These are phyloP conservation scores for Geoglossum cookeanum DNA, from an alignment of 2,329 filamentous ascomycete species.

Conservation along the genomic window DNA sequence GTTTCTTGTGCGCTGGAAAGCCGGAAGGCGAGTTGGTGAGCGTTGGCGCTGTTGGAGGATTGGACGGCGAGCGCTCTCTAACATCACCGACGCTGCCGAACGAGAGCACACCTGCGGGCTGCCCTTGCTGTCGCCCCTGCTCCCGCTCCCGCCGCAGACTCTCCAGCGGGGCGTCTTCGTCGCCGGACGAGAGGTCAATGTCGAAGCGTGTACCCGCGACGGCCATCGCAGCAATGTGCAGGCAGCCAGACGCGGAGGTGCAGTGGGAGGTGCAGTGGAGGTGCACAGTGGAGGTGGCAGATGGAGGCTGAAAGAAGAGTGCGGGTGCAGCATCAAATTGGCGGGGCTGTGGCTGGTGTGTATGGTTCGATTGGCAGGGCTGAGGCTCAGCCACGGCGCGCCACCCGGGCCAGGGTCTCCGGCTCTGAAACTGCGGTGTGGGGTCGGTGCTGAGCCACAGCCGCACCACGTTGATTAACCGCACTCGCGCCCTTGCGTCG, in stretches of 20 bases:
- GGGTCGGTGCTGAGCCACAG: neutral
- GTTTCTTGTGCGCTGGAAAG: constrained; percentile 77
- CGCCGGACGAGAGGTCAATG: constrained; percentile 37
- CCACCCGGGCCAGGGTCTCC: neutral
- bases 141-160: constrained; percentile 10
- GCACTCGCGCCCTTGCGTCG: too few species aligned
- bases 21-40: constrained; percentile 41
- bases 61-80: constrained; percentile 47
- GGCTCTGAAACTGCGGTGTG: neutral
- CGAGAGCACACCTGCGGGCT: constrained; percentile 12
- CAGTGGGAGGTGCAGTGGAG: neutral
- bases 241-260: neutral
- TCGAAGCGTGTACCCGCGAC: constrained; percentile 41
- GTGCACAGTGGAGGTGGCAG: constrained; percentile 4
- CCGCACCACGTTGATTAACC: neutral
- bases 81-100: constrained; percentile 50
- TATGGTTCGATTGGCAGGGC: neutral
- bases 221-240: constrained; percentile 21
- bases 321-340: too few species aligned
- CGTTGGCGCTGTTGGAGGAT: constrained; percentile 43
- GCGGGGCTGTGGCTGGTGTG: neutral
- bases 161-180: constrained; percentile 19
- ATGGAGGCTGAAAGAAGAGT: neutral
- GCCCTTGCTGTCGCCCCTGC: constrained; percentile 12
- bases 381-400: neutral